phyloP scores from a whole-genome alignment of 2,329 filamentous ascomycete species.

The Penicillium italicum region DNA sequence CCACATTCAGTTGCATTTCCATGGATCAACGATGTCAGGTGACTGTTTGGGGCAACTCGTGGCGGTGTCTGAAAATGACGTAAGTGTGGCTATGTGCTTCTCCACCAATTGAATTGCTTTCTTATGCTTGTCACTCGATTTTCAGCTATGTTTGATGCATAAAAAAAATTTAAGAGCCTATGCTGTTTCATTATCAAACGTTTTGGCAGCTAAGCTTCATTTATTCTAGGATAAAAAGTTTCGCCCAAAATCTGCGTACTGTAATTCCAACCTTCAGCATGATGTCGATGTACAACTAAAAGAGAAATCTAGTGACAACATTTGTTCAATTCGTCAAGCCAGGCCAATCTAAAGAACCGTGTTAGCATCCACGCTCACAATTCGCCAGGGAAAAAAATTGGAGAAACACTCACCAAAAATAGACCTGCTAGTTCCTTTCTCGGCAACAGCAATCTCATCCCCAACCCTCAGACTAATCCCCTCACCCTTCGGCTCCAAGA shows the following conservation, averaged over 20 bases:
- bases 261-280: background rate
- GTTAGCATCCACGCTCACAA: conserved; percentile 6
- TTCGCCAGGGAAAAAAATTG: background rate
- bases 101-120: background rate
- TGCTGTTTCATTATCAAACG: background rate
- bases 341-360: conserved; percentile 32
- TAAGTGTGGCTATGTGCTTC: conserved; percentile 16
- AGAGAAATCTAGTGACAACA: no score
- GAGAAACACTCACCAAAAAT: conserved; percentile 49
- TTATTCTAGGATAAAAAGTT: background rate
- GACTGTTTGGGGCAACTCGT: conserved; percentile 7
- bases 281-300: background rate
- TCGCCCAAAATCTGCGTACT: background rate
- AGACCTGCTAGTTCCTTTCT: conserved; percentile 51
- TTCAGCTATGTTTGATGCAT: background rate
- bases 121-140: background rate
- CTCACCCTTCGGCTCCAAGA: conserved; percentile 46
- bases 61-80: conserved; percentile 17
- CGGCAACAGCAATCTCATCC: conserved; percentile 54
- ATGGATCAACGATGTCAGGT: conserved; percentile 20
- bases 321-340: conserved; percentile 25
- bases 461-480: conserved; percentile 51
- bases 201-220: no score
- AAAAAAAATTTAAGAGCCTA: background rate
- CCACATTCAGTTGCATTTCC: conserved; percentile 14